A percentile compares a stretch with the other conserved stretches of the same genome.
Evolutionary conservation across 495 filamentous ascomycete species (phyloP).

Genomic region (Apiosordaria backusii): DNA sequence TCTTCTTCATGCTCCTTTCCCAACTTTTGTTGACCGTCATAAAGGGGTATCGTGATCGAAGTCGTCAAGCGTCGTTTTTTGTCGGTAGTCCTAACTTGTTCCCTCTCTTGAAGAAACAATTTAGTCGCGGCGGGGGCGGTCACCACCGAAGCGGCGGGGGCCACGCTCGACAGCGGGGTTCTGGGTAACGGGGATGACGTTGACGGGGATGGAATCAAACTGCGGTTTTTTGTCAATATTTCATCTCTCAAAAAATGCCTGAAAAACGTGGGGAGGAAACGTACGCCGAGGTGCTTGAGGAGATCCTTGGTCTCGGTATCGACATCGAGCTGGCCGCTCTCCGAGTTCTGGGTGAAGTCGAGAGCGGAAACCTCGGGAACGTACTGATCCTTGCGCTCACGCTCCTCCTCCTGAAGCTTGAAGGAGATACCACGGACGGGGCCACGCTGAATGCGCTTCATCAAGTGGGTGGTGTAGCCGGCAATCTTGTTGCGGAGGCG

Average conservation of each 20-base stretch:
- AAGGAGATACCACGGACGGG: constrained; percentile 99
- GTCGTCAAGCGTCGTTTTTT: constrained; percentile 6
- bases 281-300: constrained; percentile 95
- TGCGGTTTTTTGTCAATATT: constrained; percentile 35
- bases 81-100: constrained; percentile 1
- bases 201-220: constrained; percentile 97
- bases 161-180: constrained; percentile 79
- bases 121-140: constrained; percentile 46
- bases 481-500: constrained; percentile 99
- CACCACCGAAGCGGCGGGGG: constrained; percentile 50
- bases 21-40: constrained; percentile 10
- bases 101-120: constrained; percentile 17
- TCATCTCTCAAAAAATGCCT: too few relatives aligned
- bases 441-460: constrained; percentile 99
- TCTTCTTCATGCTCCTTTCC: neutral
- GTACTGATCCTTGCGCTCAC: constrained; percentile 99
- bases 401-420: constrained; percentile 99
- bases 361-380: constrained; percentile 97
- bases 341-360: constrained; percentile 88
- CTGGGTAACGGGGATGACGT: constrained; percentile 83
- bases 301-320: constrained; percentile 97
- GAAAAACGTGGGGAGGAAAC: constrained; percentile 39
- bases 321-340: constrained; percentile 89
- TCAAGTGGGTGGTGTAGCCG: constrained; percentile 91
- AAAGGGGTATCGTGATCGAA: constrained; percentile 15